A percentile compares a stretch with the other conserved stretches of the same genome.
phyloP scores from a whole-genome alignment of 2,329 filamentous ascomycete genomes.

The Aspergillus sp. region DNA sequence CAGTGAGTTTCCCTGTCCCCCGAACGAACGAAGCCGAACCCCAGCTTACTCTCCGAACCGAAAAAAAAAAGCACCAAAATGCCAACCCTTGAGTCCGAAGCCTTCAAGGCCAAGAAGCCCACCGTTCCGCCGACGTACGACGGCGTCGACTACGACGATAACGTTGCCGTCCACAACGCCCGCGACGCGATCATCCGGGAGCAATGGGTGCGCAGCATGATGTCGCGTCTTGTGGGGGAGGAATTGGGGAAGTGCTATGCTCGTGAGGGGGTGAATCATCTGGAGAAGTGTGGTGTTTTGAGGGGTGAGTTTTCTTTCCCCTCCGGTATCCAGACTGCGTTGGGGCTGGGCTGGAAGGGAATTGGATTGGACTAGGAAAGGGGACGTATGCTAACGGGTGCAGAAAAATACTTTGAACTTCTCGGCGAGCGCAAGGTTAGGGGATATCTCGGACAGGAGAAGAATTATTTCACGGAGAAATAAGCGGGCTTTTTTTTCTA shows the following conservation, averaged over 20 bases:
- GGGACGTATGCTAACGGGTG: neutral
- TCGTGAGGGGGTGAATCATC: slow-evolving; percentile 59
- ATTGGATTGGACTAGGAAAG: neutral
- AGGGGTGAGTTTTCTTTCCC: slow-evolving; percentile 47
- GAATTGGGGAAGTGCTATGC: slow-evolving; percentile 63
- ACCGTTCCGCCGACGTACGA: slow-evolving; percentile 60
- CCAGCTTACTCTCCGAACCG: neutral
- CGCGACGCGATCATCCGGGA: slow-evolving; percentile 60
- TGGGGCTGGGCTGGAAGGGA: neutral
- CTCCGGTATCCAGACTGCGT: neutral
- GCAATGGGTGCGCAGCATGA: slow-evolving; percentile 64
- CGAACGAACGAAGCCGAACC: neutral
- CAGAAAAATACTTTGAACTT: slow-evolving; percentile 60
- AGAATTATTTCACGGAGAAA: slow-evolving; percentile 47
- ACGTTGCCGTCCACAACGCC: slow-evolving; percentile 55
- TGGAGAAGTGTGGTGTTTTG: slow-evolving; percentile 61
- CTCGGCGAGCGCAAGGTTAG: slow-evolving; percentile 57
- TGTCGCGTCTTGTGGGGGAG: slow-evolving; percentile 58
- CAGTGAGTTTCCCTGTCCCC: neutral
- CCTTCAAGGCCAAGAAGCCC: slow-evolving; percentile 60
- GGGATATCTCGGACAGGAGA: slow-evolving; percentile 58
- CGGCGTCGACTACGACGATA: slow-evolving; percentile 61
- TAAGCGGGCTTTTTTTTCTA: slow-evolving; percentile 7
- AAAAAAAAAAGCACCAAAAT: slow-evolving; percentile 34
- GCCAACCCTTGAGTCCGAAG: slow-evolving; percentile 59